Percentiles rank a stretch among this genome's conserved stretches.
These are phyloP conservation scores for Sambucus nigra DNA, from an alignment of 129 eudicot species.

Conservation along the genomic window DNA sequence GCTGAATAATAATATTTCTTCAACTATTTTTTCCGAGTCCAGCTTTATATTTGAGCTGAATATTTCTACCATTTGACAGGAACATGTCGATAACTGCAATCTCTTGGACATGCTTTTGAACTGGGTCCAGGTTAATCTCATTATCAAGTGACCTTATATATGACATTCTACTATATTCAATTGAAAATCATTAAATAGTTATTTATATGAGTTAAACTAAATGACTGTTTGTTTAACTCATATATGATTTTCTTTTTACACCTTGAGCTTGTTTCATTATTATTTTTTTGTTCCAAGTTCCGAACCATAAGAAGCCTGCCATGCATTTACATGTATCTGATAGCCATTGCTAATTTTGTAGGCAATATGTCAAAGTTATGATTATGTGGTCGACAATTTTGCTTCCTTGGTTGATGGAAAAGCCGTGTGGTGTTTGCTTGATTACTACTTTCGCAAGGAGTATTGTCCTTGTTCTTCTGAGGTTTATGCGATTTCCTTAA, in stretches of 20 bases:
- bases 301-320: too few relatives aligned
- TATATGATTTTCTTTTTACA: too few relatives aligned
- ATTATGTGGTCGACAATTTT: slow-evolving; percentile 49
- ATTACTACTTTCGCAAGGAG: slow-evolving; percentile 76
- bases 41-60: not conserved
- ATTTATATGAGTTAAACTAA: too few relatives aligned
- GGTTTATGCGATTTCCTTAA: slow-evolving; percentile 24
- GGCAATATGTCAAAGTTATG: slow-evolving; percentile 70
- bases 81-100: slow-evolving; percentile 23
- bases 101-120: slow-evolving; percentile 68
- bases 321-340: not conserved
- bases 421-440: slow-evolving; percentile 99
- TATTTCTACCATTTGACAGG: slow-evolving; percentile 30
- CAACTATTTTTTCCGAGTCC: not conserved
- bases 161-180: too few relatives aligned
- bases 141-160: not conserved
- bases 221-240: too few relatives aligned
- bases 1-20: not conserved
- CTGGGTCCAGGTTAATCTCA: slow-evolving; percentile 74
- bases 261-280: too few relatives aligned
- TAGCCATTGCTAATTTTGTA: slow-evolving; percentile 16
- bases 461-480: slow-evolving; percentile 24
- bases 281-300: too few relatives aligned
- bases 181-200: too few relatives aligned
- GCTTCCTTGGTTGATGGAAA: slow-evolving; percentile 79